phyloP scores from a whole-genome alignment of 2,329 filamentous ascomycete genomes.

The Microcyclospora tardicrescens region DNA sequence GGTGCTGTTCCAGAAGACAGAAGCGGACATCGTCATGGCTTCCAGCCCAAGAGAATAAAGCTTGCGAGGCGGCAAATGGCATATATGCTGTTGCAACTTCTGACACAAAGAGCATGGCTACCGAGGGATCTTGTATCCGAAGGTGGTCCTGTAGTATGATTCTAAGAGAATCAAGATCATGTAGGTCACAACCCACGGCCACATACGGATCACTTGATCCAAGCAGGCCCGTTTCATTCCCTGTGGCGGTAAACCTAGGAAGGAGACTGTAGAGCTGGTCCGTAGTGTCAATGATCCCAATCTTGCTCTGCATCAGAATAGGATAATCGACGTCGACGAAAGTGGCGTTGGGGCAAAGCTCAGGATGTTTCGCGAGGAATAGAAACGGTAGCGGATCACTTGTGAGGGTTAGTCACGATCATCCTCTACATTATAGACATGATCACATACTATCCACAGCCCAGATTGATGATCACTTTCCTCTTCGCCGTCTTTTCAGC shows the following conservation, averaged over 20 bases:
- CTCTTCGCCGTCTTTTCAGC: constrained; percentile 38
- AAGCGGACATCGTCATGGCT: constrained; percentile 61
- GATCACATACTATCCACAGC: constrained; percentile 65
- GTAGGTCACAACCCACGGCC: constrained; percentile 70
- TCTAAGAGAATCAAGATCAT: constrained; percentile 50
- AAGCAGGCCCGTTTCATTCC: constrained; percentile 35
- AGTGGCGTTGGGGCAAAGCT: constrained; percentile 43
- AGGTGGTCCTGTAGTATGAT: constrained; percentile 46
- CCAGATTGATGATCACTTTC: constrained; percentile 71
- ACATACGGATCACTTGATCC: constrained; percentile 58
- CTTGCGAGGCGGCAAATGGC: constrained; percentile 59
- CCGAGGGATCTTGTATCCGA: constrained; percentile 43
- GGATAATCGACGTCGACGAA: constrained; percentile 85
- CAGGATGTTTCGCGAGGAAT: constrained; percentile 54
- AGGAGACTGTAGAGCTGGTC: constrained; percentile 43
- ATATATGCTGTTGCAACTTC: constrained; percentile 91
- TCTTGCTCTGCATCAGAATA: constrained; percentile 64
- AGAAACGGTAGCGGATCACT: constrained; percentile 85
- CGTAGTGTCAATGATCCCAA: constrained; percentile 51
- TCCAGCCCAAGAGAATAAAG: constrained; percentile 66
- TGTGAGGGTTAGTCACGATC: constrained; percentile 9
- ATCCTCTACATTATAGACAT: neutral
- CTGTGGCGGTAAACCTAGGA: constrained; percentile 25
- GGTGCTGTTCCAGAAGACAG: constrained; percentile 73
- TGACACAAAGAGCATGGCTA: constrained; percentile 59